A percentile compares a stretch with the other conserved stretches of the same genome.
phyloP scores from a whole-genome alignment of 139 green algal genomes.

The Chlamydomonas applanata region DNA sequence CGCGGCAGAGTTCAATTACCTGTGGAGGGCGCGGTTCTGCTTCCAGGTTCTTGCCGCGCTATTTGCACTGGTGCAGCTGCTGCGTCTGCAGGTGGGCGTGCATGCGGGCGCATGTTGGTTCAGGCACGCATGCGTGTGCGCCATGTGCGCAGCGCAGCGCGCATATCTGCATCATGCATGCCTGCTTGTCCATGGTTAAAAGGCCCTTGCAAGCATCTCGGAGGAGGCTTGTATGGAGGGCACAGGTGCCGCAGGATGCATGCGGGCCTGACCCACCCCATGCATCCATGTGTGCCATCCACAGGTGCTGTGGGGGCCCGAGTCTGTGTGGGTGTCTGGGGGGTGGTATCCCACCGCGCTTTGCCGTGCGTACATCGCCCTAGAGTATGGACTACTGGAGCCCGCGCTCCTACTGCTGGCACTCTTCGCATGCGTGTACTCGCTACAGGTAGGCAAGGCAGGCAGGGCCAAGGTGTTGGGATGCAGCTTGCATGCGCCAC shows the following conservation, averaged over 20 bases:
- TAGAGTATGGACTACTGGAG: slow-evolving; percentile 49
- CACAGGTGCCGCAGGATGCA: neutral
- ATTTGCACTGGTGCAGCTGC: slow-evolving; percentile 16
- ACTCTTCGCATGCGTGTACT: slow-evolving; percentile 55
- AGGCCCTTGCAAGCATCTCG: no score
- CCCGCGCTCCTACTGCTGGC: slow-evolving; percentile 45
- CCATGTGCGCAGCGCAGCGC: no score
- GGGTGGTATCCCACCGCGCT: slow-evolving; percentile 23
- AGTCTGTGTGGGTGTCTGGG: slow-evolving; percentile 15
- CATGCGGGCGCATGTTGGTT: no score
- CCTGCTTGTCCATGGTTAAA: no score
- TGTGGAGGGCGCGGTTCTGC: slow-evolving; percentile 27
- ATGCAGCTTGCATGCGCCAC: no score
- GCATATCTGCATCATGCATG: no score
- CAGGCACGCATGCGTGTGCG: no score
- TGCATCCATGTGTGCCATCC: neutral
- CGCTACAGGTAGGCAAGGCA: slow-evolving; percentile 24
- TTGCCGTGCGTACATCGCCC: slow-evolving; percentile 44
- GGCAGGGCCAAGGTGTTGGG: neutral
- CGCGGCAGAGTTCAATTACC: slow-evolving; percentile 28
- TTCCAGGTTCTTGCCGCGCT: slow-evolving; percentile 19
- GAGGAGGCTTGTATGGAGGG: no score
- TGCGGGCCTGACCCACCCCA: neutral
- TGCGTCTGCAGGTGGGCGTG: slow-evolving; percentile 26
- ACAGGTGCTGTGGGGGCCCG: slow-evolving; percentile 34